phyloP scores from a whole-genome alignment of 2,329 filamentous ascomycete species.

The Sporothrix sp. region DNA sequence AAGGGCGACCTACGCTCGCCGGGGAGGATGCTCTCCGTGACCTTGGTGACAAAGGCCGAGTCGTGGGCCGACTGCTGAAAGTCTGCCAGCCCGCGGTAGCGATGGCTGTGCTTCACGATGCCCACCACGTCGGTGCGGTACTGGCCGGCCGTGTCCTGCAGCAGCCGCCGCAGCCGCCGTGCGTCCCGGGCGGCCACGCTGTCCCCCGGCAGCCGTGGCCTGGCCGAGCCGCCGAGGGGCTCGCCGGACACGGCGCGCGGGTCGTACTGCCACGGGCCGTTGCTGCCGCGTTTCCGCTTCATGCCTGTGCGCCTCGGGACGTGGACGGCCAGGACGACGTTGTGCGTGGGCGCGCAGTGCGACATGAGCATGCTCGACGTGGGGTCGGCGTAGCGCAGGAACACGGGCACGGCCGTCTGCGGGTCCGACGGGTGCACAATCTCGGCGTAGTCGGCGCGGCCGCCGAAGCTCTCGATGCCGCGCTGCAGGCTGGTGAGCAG shows the following conservation, averaged over 20 bases:
- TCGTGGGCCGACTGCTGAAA: slow-evolving; percentile 69
- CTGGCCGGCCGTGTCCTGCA: slow-evolving; percentile 59
- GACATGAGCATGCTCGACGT: slow-evolving; percentile 71
- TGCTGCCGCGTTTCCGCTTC: slow-evolving; percentile 70
- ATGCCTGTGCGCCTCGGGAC: slow-evolving; percentile 80
- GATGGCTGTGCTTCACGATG: slow-evolving; percentile 67
- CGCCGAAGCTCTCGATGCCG: slow-evolving; percentile 32
- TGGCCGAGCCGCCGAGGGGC: too few species aligned
- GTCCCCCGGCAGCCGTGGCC: slow-evolving; percentile 1
- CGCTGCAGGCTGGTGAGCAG: slow-evolving; percentile 32
- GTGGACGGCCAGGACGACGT: slow-evolving; percentile 76
- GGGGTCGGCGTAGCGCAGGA: slow-evolving; percentile 69
- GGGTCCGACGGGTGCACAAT: slow-evolving; percentile 35
- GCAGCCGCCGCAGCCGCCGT: slow-evolving; percentile 45
- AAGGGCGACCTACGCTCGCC: slow-evolving; percentile 48
- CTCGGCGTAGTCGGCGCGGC: slow-evolving; percentile 31
- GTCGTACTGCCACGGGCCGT: slow-evolving; percentile 50
- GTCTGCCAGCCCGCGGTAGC: slow-evolving; percentile 77
- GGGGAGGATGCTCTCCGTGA: slow-evolving; percentile 61
- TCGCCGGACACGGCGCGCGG: neutral
- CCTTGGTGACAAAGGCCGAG: slow-evolving; percentile 59
- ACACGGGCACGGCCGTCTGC: slow-evolving; percentile 53
- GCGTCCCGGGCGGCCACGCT: slow-evolving; percentile 37
- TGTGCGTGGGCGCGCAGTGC: slow-evolving; percentile 64
- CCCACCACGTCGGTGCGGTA: slow-evolving; percentile 65